A percentile compares a stretch with the other conserved stretches of the same genome.
Conservation (phyloP, 1,139 yeast species). For the Lodderomyces elongisporus region DNA sequence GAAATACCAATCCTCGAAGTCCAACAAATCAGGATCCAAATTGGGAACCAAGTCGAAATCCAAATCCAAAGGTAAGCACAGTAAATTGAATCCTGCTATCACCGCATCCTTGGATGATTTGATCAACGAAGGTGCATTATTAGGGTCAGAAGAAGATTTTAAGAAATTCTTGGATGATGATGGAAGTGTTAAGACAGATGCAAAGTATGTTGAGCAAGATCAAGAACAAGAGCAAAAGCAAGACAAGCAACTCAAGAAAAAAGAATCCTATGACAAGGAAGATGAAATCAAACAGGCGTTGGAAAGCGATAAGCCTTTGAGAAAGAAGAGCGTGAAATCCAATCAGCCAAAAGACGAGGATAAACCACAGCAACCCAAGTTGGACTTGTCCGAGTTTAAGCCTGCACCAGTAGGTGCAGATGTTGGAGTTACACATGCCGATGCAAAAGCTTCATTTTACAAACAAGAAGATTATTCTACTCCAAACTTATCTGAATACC, state of each 20-base stretch:
- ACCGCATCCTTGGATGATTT: conserved; percentile 52
- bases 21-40: conserved; percentile 1
- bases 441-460: conserved; percentile 14
- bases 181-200: conserved; percentile 49
- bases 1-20: conserved; percentile 24
- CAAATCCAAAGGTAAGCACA: conserved; percentile 4
- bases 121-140: conserved; percentile 55
- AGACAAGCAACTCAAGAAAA: conserved; percentile 1
- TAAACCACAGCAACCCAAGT: no score
- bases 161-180: conserved; percentile 47
- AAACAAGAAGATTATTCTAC: conserved; percentile 33
- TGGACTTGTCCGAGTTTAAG: conserved; percentile 4
- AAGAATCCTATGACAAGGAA: no score
- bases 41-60: no score
- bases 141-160: conserved; percentile 54
- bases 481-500: conserved; percentile 47
- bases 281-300: conserved; percentile 4
- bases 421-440: background rate
- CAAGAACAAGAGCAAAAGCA: conserved; percentile 7
- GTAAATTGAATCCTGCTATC: conserved; percentile 20
- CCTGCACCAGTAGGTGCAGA: no score
- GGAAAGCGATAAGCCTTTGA: conserved; percentile 1
- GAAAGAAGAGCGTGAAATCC: background rate
- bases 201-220: conserved; percentile 22
- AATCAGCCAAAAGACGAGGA: conserved; percentile 5